phyloP scores from a whole-genome alignment of 305 asterid species.

The Coffea humblotiana region DNA sequence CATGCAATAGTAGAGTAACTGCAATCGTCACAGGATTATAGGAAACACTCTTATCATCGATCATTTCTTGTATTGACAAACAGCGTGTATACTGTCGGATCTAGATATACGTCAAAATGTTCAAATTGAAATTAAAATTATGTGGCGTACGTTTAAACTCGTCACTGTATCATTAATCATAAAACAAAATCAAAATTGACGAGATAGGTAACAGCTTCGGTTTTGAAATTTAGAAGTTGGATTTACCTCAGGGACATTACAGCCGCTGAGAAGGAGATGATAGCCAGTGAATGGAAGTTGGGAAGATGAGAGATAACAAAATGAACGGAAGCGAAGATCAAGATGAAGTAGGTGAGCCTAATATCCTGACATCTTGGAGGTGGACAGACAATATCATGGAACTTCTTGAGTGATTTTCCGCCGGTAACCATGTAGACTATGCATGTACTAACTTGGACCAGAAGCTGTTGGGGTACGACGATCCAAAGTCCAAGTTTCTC shows the following conservation, averaged over 20 bases:
- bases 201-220: neutral
- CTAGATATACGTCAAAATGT: too few relatives aligned
- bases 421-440: conserved; percentile 80
- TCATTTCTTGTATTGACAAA: too few relatives aligned
- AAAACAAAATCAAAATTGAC: too few relatives aligned
- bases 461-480: conserved; percentile 63
- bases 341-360: conserved; percentile 49
- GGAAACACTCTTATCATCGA: too few relatives aligned
- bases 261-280: conserved; percentile 57
- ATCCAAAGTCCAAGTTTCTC: conserved; percentile 65
- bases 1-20: conserved; percentile 63
- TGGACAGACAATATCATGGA: conserved; percentile 37
- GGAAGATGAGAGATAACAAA: conserved; percentile 58
- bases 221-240: neutral
- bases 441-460: conserved; percentile 57
- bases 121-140: too few relatives aligned
- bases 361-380: conserved; percentile 23
- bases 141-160: too few relatives aligned
- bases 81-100: too few relatives aligned
- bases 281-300: conserved; percentile 58
- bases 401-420: conserved; percentile 57
- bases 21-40: neutral
- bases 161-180: too few relatives aligned
- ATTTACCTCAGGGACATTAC: conserved; percentile 52
- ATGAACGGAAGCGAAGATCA: conserved; percentile 50